A percentile compares a stretch with the other conserved stretches of the same genome.
Evolutionary conservation across 768 basidiomycete genomes (phyloP).

Genomic region (Tephrocybe sp.): DNA sequence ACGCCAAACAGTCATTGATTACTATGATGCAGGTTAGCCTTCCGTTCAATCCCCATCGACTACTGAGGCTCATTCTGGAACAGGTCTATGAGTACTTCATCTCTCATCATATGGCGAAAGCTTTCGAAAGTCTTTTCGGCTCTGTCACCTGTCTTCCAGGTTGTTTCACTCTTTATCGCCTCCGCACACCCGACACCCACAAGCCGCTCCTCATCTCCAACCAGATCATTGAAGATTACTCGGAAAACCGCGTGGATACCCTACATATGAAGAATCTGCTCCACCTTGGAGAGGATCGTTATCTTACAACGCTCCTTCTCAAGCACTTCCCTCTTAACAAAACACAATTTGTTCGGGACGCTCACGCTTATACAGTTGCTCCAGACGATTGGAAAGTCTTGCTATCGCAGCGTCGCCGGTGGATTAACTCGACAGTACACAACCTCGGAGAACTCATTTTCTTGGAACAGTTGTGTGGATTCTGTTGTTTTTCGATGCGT

Average conservation of each 20-base stretch:
- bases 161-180: constrained; percentile 97
- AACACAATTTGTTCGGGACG: constrained; percentile 94
- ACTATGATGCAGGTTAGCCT: constrained; percentile 90
- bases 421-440: constrained; percentile 99
- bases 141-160: constrained; percentile 98
- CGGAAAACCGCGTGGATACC: constrained; percentile 95
- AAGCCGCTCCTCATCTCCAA: constrained; percentile 94
- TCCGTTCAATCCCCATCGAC: not conserved
- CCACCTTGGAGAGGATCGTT: constrained; percentile 98
- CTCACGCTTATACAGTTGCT: constrained; percentile 92
- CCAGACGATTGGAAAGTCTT: constrained; percentile 95
- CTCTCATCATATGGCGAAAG: constrained; percentile 98
- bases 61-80: not conserved
- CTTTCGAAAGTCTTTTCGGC: constrained; percentile 95
- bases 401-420: constrained; percentile 94
- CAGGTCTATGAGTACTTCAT: constrained; percentile 99
- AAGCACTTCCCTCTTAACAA: constrained; percentile 95
- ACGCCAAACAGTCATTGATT: constrained; percentile 91
- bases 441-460: constrained; percentile 93
- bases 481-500: constrained; percentile 99
- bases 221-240: constrained; percentile 88
- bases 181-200: constrained; percentile 92
- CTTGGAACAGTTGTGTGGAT: constrained; percentile 89
- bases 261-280: constrained; percentile 98
- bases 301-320: constrained; percentile 91